A percentile compares a stretch with the other conserved stretches of the same genome.
Evolutionary conservation across 179 eudicot species (phyloP).

Genomic region (Drosera spatulata): DNA sequence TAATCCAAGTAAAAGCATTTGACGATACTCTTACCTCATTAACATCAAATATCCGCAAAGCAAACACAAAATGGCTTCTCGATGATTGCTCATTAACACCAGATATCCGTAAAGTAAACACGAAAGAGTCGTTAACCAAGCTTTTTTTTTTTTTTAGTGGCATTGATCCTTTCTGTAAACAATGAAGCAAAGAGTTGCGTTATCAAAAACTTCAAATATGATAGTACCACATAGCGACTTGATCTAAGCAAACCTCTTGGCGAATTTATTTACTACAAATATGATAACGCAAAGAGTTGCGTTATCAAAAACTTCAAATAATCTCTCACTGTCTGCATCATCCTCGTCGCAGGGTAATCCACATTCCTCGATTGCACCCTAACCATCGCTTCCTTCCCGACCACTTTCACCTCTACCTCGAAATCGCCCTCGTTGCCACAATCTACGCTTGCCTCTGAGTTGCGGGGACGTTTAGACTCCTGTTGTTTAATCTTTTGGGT

Average conservation of each 20-base stretch:
- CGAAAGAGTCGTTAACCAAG: too few species aligned
- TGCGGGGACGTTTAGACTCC: too few species aligned
- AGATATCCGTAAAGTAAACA: constrained; percentile 78
- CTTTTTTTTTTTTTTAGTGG: too few species aligned
- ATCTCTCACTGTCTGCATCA: constrained; percentile 55
- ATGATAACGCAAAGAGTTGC: too few species aligned
- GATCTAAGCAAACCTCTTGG: too few species aligned
- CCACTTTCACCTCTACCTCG: constrained; percentile 47
- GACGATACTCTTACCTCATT: constrained; percentile 40
- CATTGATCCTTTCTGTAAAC: too few species aligned
- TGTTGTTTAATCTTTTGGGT: neutral
- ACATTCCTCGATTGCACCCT: constrained; percentile 51
- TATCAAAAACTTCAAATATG: too few species aligned
- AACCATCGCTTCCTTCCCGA: constrained; percentile 56
- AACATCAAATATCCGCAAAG: constrained; percentile 56
- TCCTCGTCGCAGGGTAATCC: constrained; percentile 40
- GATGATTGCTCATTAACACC: constrained; percentile 90
- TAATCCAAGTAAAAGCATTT: neutral
- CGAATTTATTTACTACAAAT: too few species aligned
- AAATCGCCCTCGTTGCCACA: neutral
- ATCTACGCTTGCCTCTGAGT: neutral
- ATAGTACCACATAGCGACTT: too few species aligned
- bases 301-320: too few species aligned
- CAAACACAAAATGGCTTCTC: constrained; percentile 78
- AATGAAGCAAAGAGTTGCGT: too few species aligned